Base-by-base conservation (phyloP, 2,329 filamentous ascomycete species). In the Apiospora marii region DNA sequence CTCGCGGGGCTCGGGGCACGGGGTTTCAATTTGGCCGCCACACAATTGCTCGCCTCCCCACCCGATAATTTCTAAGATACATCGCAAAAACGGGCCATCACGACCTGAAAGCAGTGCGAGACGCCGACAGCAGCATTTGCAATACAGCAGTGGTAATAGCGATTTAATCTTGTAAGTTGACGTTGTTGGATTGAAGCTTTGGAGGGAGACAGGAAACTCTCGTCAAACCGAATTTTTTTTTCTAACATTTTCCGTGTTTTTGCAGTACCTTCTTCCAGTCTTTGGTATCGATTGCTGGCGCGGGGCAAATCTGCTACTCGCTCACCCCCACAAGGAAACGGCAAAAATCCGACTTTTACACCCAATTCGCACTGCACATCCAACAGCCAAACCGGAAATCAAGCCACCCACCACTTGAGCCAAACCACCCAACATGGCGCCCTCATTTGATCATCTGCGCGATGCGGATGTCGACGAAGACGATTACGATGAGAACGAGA, bases 371-470 rank as follows among this genome's bases (percentile, higher is more conserved):
- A 37, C 58, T 37, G 58, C 58, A 64, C 58, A 34, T 64, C 12
- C 34, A 41, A 64, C 34, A 19, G 58, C 34, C 58, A 64, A 41
- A 7, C 41, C 58, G 58, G 34, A 64, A 5, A 34, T 64, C 58
- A 64, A 64, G 58, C 58, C 58, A 37, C 34, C 58, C 58, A 37
- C 34, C 8, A 64, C 58, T 64, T 64, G 58, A 64, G 41, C 30
- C 67, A 68, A 30, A 70, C 51, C 72, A 73, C 74, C 85, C 87
- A 95, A 84, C 86, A 98, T 98, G 95, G 94, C 96, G 85, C 93
- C 93, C 78, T 95, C 94, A 82, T 98, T 97, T 85, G 94, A 98
- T 82, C 93, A 95, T 80, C 89, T 98, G 82, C 93, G 93, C 84
- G 95, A 98, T 84, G 94, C 96, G 80, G 94, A 98, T 83, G 92